phyloP scores from a whole-genome alignment of 208 protist genomes.

The Crithidia sp. region DNA sequence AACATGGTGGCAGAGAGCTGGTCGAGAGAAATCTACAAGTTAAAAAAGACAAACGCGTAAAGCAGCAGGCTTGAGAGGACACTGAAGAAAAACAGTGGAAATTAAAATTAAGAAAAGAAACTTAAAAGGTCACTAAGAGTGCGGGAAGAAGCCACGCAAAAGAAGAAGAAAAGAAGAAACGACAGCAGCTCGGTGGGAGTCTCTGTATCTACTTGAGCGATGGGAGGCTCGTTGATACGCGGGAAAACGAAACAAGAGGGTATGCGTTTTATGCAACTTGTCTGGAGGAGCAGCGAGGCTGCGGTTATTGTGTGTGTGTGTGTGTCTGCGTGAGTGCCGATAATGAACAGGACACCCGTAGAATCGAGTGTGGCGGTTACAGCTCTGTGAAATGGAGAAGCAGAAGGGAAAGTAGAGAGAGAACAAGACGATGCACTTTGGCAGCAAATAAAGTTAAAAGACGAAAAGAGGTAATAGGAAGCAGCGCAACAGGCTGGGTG shows the following conservation, averaged over 20 bases:
- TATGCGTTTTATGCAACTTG: too few relatives aligned
- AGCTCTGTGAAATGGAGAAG: neutral
- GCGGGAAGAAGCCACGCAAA: neutral
- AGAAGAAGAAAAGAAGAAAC: neutral
- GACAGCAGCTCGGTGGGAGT: too few relatives aligned
- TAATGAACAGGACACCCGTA: too few relatives aligned
- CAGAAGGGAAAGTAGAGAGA: slow-evolving; percentile 11
- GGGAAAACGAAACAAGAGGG: too few relatives aligned
- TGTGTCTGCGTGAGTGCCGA: too few relatives aligned
- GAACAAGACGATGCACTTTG: neutral
- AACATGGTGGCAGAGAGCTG: slow-evolving; percentile 41
- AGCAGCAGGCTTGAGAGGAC: neutral
- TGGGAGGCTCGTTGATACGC: too few relatives aligned
- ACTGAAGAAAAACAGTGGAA: neutral
- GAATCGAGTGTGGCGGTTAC: too few relatives aligned
- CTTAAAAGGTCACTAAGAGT: neutral
- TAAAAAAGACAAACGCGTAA: neutral
- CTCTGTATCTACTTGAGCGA: too few relatives aligned
- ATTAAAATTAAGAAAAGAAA: slow-evolving; percentile 7
- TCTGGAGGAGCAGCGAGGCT: too few relatives aligned
- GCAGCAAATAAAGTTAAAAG: neutral
- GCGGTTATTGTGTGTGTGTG: too few relatives aligned
- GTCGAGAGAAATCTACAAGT: neutral
- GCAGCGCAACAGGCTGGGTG: too few relatives aligned
- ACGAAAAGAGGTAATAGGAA: neutral